A percentile compares a stretch with the other conserved stretches of the same genome.
Evolutionary conservation across 2,329 filamentous ascomycete species (phyloP).

Genomic region (Celoporthe dispersa): DNA sequence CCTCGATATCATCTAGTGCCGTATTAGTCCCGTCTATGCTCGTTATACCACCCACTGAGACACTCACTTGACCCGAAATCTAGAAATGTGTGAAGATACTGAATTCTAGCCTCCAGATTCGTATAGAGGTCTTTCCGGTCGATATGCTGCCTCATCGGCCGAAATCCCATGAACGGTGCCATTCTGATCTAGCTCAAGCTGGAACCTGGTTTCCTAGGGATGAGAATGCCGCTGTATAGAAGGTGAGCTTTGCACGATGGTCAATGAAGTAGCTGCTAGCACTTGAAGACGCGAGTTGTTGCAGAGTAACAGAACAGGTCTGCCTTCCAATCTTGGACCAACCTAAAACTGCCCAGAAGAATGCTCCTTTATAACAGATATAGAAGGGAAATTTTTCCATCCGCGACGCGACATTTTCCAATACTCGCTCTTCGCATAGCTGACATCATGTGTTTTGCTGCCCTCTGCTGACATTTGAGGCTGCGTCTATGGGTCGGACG

Average conservation of each 20-base stretch:
- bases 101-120: conserved; percentile 69
- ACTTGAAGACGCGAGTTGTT: neutral
- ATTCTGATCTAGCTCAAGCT: neutral
- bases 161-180: conserved; percentile 22
- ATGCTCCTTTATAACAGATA: neutral
- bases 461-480: conserved; percentile 29
- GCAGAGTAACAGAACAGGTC: neutral
- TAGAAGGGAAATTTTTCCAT: conserved; percentile 1
- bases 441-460: conserved; percentile 27
- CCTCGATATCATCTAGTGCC: conserved; percentile 69
- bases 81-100: conserved; percentile 75
- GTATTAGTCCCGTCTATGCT: conserved; percentile 4
- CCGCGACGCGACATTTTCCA: conserved; percentile 13
- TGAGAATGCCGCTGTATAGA: neutral
- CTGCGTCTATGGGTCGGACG: conserved; percentile 25
- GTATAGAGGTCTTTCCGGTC: conserved; percentile 74
- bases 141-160: conserved; percentile 58
- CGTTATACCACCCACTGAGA: too few relatives aligned
- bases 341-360: neutral
- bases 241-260: neutral
- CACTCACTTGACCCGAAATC: conserved; percentile 72
- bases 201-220: neutral
- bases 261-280: neutral
- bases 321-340: neutral
- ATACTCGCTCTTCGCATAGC: neutral